Evolutionary conservation across 2,329 filamentous ascomycete genomes (phyloP).

Genomic region (Diaporthe helianthi): DNA sequence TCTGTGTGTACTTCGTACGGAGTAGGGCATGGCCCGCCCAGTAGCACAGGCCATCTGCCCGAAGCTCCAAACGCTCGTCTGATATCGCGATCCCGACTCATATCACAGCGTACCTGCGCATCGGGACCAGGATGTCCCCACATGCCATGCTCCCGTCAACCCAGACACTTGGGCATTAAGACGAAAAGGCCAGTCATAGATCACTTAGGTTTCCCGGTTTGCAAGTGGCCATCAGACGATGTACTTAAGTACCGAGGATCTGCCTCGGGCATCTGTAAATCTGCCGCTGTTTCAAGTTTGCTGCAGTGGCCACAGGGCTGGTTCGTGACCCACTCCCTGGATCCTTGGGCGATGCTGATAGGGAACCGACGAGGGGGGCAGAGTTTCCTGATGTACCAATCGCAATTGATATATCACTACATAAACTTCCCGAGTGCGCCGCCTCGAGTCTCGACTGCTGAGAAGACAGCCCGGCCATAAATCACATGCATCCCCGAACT

Average conservation of each 20-base stretch:
- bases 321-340: neutral
- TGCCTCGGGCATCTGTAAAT: constrained; percentile 7
- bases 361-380: neutral
- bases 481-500: too few relatives aligned
- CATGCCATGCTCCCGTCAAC: constrained; percentile 4
- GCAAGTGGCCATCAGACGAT: neutral
- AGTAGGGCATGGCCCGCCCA: neutral
- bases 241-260: neutral
- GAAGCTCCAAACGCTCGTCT: too few relatives aligned
- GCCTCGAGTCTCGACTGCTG: constrained; percentile 15
- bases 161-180: neutral
- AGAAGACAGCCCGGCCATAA: neutral
- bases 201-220: neutral
- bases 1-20: too few relatives aligned
- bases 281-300: constrained; percentile 23
- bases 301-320: neutral
- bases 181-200: neutral
- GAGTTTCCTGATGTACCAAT: constrained; percentile 13
- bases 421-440: neutral
- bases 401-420: constrained; percentile 17
- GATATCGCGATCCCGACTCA: neutral
- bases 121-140: constrained; percentile 6
- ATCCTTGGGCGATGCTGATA: neutral
- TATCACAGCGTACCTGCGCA: constrained; percentile 5
- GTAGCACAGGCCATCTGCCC: neutral